phyloP scores from a whole-genome alignment of 2,329 filamentous ascomycete genomes.

The Teratosphaeria epicoccoides region DNA sequence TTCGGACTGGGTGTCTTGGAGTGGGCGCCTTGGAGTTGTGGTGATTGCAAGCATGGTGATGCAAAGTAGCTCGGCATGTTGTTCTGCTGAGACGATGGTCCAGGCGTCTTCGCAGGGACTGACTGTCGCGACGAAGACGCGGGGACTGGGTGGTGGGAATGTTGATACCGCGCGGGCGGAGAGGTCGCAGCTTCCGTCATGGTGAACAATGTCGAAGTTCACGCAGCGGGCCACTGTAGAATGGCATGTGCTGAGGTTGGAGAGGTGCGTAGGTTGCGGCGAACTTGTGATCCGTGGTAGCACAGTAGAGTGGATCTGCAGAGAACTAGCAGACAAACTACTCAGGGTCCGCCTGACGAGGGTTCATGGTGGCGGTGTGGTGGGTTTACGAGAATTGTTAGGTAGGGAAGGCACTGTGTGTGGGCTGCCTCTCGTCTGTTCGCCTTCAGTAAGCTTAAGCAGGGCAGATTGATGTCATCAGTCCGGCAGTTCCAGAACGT shows the following conservation, averaged over 20 bases:
- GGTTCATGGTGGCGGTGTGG: neutral
- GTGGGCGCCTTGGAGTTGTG: neutral
- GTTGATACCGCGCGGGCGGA: neutral
- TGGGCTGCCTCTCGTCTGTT: neutral
- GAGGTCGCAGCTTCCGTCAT: slow-evolving; percentile 1
- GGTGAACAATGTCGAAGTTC: neutral
- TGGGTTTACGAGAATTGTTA: too few species aligned
- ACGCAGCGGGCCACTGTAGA: neutral
- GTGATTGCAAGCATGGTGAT: neutral
- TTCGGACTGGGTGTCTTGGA: slow-evolving; percentile 54
- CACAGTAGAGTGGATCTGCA: neutral
- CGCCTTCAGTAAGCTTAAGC: neutral
- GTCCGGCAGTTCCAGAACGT: neutral
- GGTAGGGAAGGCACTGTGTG: neutral
- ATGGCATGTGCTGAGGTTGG: neutral
- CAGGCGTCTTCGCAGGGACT: slow-evolving; percentile 1
- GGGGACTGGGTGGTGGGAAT: neutral
- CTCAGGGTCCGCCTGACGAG: neutral
- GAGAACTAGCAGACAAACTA: neutral
- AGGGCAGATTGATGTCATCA: neutral
- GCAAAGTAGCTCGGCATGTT: neutral
- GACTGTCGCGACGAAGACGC: neutral
- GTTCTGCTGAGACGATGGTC: neutral
- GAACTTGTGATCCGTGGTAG: neutral
- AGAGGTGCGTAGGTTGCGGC: neutral